Base-by-base conservation (phyloP, 768 basidiomycete species). In the Phaffia australis region DNA sequence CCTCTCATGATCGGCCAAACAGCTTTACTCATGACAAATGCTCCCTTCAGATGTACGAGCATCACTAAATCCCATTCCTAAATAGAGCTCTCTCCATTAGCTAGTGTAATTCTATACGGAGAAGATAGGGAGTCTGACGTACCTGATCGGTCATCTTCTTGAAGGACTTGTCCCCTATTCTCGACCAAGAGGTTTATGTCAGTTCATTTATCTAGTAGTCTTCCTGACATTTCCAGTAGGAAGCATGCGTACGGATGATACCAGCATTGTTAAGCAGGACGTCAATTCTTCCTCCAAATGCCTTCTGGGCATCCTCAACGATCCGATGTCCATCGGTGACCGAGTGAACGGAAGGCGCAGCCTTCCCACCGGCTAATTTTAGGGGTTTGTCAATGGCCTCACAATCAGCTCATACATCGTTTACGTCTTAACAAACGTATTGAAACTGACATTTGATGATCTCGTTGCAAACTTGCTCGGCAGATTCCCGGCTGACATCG, bases 241-340 rank as follows among this genome's bases (percentile, higher is more conserved):
- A 11, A 42, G 1, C 48, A 46, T 18, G 71, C 75, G 70, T 60
- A 77, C 76, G 77, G n/a, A 77, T 77, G 65, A 95, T 89, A 46
- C 93, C 93, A 60, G 93, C 92, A 79, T 97, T 98, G 79, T 98
- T 98, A 72, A 98, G 86, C 56, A 98, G 83, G 71, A 79, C 70
- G 65, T 78, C 62, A 9, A 69, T 59, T 21, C 61, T 27, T 1
- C 50, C 32, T 30, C 56, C 56, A 46, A 63, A 69, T 8, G 62
- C 62, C 30, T 57, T 32, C 19, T 58, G 61, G 25, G 62, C 63
- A 35, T 63, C 62, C n/a, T 60, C 75, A 3, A 74, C 73, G 42
- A 76, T 74, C 25, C 46, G 27, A 49, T 47, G 56, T 27, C 3
- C 51, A n/a, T 59, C 69, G n/a, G 66, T 62, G 58, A 63, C 63